phyloP scores from a whole-genome alignment of 441 rosid species.

The Gossypium davidsonii region DNA sequence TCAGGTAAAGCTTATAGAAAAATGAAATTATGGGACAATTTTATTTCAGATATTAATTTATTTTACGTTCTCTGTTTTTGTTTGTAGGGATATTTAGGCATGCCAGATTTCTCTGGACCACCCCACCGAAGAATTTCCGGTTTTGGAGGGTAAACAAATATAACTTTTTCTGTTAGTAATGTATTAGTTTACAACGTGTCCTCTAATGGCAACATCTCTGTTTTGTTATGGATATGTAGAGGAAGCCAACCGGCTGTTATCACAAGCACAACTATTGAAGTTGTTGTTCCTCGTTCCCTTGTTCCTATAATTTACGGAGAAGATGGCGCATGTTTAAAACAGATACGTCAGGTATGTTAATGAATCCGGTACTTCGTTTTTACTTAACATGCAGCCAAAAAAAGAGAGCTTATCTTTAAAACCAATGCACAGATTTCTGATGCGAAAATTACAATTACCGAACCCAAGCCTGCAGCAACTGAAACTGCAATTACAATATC shows the following conservation, averaged over 20 bases:
- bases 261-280: conserved; percentile 69
- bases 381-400: not conserved
- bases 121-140: conserved; percentile 48
- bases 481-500: conserved; percentile 65
- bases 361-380: not conserved
- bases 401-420: not conserved
- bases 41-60: conserved; percentile 13
- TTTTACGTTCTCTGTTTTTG: conserved; percentile 13
- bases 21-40: not conserved
- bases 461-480: conserved; percentile 51
- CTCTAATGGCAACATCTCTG: not conserved
- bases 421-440: conserved; percentile 52
- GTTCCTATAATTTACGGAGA: conserved; percentile 65
- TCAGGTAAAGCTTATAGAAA: conserved; percentile 33
- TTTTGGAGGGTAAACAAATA: conserved; percentile 46
- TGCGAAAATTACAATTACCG: conserved; percentile 54
- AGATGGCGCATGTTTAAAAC: conserved; percentile 68
- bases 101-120: conserved; percentile 49
- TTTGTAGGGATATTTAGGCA: conserved; percentile 44
- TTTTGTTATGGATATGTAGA: conserved; percentile 20
- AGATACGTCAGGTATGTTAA: conserved; percentile 55
- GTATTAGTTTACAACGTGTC: conserved; percentile 2
- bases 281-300: conserved; percentile 62
- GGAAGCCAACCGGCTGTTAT: conserved; percentile 53
- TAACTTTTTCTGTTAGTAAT: conserved; percentile 2